phyloP scores from a whole-genome alignment of 1,139 yeast species.

The Sugiyamaella neomexicana region DNA sequence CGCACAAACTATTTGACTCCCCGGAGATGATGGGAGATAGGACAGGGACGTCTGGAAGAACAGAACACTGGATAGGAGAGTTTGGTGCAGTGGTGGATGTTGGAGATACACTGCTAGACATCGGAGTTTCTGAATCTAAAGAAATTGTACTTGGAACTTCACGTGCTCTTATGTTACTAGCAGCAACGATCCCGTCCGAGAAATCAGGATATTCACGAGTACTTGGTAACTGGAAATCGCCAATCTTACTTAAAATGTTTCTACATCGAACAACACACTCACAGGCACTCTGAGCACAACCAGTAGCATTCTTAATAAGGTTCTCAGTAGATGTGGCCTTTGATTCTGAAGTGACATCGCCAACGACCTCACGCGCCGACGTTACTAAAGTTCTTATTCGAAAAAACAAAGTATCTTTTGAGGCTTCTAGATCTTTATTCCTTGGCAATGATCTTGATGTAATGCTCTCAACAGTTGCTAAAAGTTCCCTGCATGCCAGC shows the following conservation, averaged over 20 bases:
- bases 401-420: conserved; percentile 41
- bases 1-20: background rate
- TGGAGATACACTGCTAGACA: conserved; percentile 8
- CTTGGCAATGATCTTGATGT: conserved; percentile 35
- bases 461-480: conserved; percentile 42
- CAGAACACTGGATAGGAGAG: conserved; percentile 2
- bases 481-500: conserved; percentile 45
- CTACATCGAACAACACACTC: conserved; percentile 49
- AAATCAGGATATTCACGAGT: conserved; percentile 77
- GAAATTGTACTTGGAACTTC: conserved; percentile 5
- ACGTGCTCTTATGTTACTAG: conserved; percentile 10
- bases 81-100: background rate
- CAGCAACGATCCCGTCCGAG: conserved; percentile 56
- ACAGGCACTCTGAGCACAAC: conserved; percentile 40
- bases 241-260: conserved; percentile 55
- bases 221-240: conserved; percentile 68
- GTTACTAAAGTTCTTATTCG: conserved; percentile 39
- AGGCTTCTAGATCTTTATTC: conserved; percentile 38
- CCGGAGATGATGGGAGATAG: conserved; percentile 25
- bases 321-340: conserved; percentile 10
- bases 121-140: conserved; percentile 9
- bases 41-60: conserved; percentile 27
- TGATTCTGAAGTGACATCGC: conserved; percentile 2
- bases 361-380: conserved; percentile 19
- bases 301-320: conserved; percentile 32